A percentile compares a stretch with the other conserved stretches of the same genome.
Evolutionary conservation across 2,329 filamentous ascomycete species (phyloP).

Genomic region (Diatrype stigma): DNA sequence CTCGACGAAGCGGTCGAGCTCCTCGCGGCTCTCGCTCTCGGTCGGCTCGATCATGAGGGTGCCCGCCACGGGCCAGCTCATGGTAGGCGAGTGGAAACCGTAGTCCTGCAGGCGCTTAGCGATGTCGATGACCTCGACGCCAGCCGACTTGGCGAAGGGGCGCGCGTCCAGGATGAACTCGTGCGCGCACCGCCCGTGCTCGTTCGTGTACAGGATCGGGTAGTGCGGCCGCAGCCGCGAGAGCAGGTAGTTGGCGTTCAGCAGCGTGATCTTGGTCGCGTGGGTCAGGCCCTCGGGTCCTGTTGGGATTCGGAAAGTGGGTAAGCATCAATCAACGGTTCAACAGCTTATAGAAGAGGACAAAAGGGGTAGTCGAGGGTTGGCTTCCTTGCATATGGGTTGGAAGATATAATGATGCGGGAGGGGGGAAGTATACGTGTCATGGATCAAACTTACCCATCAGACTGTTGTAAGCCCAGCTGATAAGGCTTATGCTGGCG

Average conservation of each 20-base stretch:
- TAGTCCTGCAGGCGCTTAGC: constrained; percentile 97
- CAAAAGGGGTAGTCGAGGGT: no score
- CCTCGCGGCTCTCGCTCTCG: constrained; percentile 85
- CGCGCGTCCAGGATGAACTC: constrained; percentile 94
- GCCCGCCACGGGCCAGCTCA: constrained; percentile 93
- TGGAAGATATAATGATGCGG: no score
- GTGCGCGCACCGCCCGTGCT: constrained; percentile 82
- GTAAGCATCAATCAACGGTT: no score
- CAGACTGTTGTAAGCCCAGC: constrained; percentile 91
- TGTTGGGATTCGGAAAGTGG: constrained; percentile 14
- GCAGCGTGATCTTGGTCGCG: constrained; percentile 85
- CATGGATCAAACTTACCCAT: constrained; percentile 60
- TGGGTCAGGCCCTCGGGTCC: constrained; percentile 73
- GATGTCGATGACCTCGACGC: constrained; percentile 88
- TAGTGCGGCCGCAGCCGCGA: constrained; percentile 82
- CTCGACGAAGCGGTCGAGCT: constrained; percentile 90
- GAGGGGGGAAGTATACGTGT: no score
- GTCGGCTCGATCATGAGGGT: constrained; percentile 98
- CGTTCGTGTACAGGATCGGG: constrained; percentile 89
- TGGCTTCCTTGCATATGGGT: no score
- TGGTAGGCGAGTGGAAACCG: constrained; percentile 94
- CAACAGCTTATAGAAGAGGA: no score
- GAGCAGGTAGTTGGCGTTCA: constrained; percentile 97
- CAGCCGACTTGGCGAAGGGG: constrained; percentile 75
- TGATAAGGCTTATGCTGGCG: constrained; percentile 89